Evolutionary conservation across 2,329 filamentous ascomycete genomes (phyloP), one percentile per base, ranked within the genome.

Genomic region (Meredithiella fracta): DNA sequence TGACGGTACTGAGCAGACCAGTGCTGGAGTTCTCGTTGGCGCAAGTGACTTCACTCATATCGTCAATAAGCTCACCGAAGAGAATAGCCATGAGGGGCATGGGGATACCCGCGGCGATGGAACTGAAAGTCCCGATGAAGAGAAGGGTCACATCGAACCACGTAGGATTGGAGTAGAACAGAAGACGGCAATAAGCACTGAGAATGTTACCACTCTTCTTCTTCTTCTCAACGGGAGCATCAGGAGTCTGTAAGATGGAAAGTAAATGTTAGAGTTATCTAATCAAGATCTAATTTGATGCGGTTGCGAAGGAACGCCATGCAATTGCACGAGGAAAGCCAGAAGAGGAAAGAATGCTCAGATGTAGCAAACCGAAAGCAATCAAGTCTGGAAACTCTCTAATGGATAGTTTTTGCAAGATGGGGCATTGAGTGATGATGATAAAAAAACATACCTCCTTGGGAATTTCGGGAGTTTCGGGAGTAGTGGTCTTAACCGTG

Each of bases 1-100:
- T 57, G 22, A 64, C 60, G 37, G 42, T 34, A 37, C n/a, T 20
- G 23, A 37, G 37, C 6, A 52, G 26, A n/a, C 23, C 51, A n/a
- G 60, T 50, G 31, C 8, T 17, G 15, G 57, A 40, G 34, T 37
- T 37, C 11, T 67, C 63, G 50, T 64, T 61, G 5, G 67, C 67
- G 63, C 78, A 81, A n/a, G 76, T 74, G 20, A 75, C 74, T 11
- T 68, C 65, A 62, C 81, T 82, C 62, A 83, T 70, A 59, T 77
- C 70, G 63, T 83, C 77, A 59, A 83, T 71, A 4, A 83, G 73
- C 65, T 81, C 69, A 56, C 80, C 78, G 61, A 83, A 83, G 54
- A 83, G 69, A 59, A 83, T 77, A 54, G 76, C 79, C 62, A 83
- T 76, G 20, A 83, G 68, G 14, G 80, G 80, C 57, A 82, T 80